phyloP scores from a whole-genome alignment of 2,329 filamentous ascomycete species.

The Epichloe amarillans region DNA sequence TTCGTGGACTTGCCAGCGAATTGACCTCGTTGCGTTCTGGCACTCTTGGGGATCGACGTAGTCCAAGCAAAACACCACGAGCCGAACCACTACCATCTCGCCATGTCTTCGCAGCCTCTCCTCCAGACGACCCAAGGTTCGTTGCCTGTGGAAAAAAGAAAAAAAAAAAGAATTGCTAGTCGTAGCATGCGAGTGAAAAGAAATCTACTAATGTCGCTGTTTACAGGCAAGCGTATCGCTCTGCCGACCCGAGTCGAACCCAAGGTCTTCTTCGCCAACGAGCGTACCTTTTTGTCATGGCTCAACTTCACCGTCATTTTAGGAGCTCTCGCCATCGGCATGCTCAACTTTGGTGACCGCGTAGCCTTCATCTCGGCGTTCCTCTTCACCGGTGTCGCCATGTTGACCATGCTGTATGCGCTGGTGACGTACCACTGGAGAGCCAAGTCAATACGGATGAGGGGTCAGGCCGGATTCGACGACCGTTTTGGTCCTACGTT shows the following conservation, averaged over 20 bases:
- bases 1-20: neutral
- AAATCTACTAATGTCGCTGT: slow-evolving; percentile 8
- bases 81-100: slow-evolving; percentile 13
- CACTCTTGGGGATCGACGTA: neutral
- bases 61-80: neutral
- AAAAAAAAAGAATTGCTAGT: too few species aligned
- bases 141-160: neutral
- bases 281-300: slow-evolving; percentile 98
- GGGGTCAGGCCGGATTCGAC: slow-evolving; percentile 92
- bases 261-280: slow-evolving; percentile 99
- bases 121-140: slow-evolving; percentile 85
- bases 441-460: slow-evolving; percentile 77
- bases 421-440: slow-evolving; percentile 95
- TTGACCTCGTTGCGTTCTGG: neutral
- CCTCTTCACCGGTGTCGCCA: slow-evolving; percentile 85
- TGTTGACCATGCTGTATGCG: slow-evolving; percentile 92
- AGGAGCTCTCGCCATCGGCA: slow-evolving; percentile 87
- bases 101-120: slow-evolving; percentile 92
- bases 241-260: slow-evolving; percentile 96
- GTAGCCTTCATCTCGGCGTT: slow-evolving; percentile 89
- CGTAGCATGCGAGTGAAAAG: neutral
- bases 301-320: slow-evolving; percentile 99
- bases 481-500: slow-evolving; percentile 90
- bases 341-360: slow-evolving; percentile 94
- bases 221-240: slow-evolving; percentile 86